phyloP scores from a whole-genome alignment of 2,329 filamentous ascomycete species.

The Colletotrichum australisinense region DNA sequence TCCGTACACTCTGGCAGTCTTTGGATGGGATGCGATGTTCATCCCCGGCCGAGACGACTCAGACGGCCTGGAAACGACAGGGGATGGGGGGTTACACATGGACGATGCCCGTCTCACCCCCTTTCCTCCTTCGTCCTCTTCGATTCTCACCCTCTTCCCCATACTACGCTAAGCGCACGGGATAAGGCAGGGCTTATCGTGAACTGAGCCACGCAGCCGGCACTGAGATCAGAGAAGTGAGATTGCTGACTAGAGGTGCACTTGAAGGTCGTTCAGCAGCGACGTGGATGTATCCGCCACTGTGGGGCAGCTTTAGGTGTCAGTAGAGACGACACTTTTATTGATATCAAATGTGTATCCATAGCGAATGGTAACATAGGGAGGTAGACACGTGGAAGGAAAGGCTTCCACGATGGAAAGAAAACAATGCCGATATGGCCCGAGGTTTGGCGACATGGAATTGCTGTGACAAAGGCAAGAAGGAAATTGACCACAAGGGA shows the following conservation, averaged over 20 bases:
- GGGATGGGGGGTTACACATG: constrained; percentile 21
- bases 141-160: background rate
- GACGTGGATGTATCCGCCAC: constrained; percentile 10
- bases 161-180: constrained; percentile 29
- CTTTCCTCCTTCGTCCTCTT: background rate
- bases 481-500: background rate
- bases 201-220: constrained; percentile 5
- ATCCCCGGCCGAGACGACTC: constrained; percentile 20
- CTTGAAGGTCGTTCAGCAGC: background rate
- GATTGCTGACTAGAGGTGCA: background rate
- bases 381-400: background rate
- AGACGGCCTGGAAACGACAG: constrained; percentile 17
- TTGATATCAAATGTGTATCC: background rate
- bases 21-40: background rate
- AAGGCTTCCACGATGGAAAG: background rate
- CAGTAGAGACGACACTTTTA: background rate
- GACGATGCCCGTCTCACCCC: constrained; percentile 31
- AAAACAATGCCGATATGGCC: constrained; percentile 3
- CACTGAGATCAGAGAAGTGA: background rate
- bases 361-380: background rate
- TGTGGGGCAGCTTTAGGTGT: background rate
- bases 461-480: background rate
- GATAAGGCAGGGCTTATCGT: constrained; percentile 23
- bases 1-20: background rate
- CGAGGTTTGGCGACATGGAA: background rate